Percentiles rank a stretch among this genome's conserved stretches.
These are phyloP conservation scores for Epichloe coenophiala DNA, from an alignment of 2,329 filamentous ascomycete genomes.

Conservation along the genomic window DNA sequence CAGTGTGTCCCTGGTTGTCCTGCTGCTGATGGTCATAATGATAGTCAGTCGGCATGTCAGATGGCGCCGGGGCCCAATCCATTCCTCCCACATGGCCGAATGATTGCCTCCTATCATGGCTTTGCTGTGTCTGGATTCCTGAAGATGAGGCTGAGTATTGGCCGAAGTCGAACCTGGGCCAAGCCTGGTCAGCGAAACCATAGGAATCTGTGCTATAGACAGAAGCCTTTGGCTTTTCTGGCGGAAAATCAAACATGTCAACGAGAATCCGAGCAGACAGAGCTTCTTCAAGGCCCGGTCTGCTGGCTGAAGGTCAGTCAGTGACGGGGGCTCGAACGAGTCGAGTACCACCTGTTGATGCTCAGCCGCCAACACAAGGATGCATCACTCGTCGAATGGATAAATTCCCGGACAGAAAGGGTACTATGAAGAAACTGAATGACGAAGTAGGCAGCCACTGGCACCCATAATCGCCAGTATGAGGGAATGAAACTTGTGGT, in stretches of 20 bases:
- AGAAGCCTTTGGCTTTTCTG: conserved; percentile 18
- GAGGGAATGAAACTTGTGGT: conserved; percentile 12
- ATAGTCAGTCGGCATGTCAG: conserved; percentile 16
- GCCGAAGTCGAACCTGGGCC: conserved; percentile 19
- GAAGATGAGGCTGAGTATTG: conserved; percentile 12
- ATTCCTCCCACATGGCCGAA: conserved; percentile 18
- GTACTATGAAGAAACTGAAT: conserved; percentile 18
- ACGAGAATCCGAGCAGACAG: conserved; percentile 19
- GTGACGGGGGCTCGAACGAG: conserved; percentile 24
- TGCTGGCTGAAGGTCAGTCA: conserved; percentile 21
- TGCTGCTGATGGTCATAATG: conserved; percentile 11
- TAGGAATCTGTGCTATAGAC: conserved; percentile 16
- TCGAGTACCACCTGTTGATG: conserved; percentile 23
- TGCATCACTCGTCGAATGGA: conserved; percentile 24
- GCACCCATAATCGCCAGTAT: conserved; percentile 24
- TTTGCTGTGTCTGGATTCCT: conserved; percentile 10
- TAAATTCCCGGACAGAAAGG: conserved; percentile 18
- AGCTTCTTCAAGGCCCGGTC: conserved; percentile 16
- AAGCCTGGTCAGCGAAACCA: conserved; percentile 20
- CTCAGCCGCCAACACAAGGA: conserved; percentile 21
- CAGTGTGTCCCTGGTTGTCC: conserved; percentile 4
- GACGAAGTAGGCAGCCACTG: conserved; percentile 18
- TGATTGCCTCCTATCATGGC: conserved; percentile 14
- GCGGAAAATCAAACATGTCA: conserved; percentile 25
- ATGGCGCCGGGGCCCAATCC: conserved; percentile 24